These are phyloP conservation scores for Podospora bellae-mahoneyi DNA, from an alignment of 495 filamentous ascomycete species.

Conservation along the genomic window DNA sequence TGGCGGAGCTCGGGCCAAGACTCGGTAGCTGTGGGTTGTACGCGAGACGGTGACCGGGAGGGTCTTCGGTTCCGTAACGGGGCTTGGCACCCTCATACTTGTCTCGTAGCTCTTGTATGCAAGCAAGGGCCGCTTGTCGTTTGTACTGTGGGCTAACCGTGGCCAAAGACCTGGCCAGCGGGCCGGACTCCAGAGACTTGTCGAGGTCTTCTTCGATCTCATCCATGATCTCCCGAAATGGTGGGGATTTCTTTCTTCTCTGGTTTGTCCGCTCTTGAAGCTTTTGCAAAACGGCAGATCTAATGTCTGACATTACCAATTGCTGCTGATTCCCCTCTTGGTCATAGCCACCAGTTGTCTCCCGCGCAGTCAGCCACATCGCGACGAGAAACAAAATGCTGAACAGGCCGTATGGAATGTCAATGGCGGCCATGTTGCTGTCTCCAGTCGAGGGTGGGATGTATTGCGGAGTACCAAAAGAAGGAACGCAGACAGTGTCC, in stretches of 20 bases:
- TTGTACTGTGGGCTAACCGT: slow-evolving; percentile 1
- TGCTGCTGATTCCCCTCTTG: not conserved
- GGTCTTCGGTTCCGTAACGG: not conserved
- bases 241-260: not conserved
- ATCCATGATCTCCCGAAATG: not conserved
- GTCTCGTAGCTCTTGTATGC: not conserved
- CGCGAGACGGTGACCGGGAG: not conserved
- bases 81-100: not conserved
- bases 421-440: not conserved
- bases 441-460: not conserved
- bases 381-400: not conserved
- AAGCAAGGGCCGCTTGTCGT: not conserved
- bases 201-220: not conserved
- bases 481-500: not conserved
- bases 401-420: not conserved
- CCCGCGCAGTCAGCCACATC: not conserved
- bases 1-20: not conserved
- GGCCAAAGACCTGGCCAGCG: not conserved
- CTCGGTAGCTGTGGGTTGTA: not conserved
- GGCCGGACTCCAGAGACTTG: not conserved
- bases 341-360: not conserved
- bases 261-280: not conserved
- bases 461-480: not conserved
- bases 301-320: not conserved
- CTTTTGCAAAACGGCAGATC: not conserved